Evolutionary conservation across 2,329 filamentous ascomycete species (phyloP).

Genomic region (Monilinia polystroma): DNA sequence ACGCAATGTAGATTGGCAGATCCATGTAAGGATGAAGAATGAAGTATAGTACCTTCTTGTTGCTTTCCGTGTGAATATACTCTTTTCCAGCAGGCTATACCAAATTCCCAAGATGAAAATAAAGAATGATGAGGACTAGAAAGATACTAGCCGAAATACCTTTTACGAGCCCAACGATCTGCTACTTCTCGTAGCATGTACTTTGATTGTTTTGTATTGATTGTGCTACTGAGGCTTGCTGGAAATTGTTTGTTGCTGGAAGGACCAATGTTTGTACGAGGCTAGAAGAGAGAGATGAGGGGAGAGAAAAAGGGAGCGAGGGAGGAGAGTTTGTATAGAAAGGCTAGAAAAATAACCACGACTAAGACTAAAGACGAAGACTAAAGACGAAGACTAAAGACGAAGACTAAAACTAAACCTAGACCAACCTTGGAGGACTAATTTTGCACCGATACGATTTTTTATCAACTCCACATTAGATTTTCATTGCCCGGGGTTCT

Average conservation of each 20-base stretch:
- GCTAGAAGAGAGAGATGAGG: background rate
- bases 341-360: too few relatives aligned
- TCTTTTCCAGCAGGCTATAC: constrained; percentile 14
- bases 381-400: too few relatives aligned
- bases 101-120: constrained; percentile 9
- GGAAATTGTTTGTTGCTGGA: background rate
- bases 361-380: background rate
- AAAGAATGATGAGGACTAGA: constrained; percentile 21
- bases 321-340: too few relatives aligned
- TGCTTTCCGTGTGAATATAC: constrained; percentile 16
- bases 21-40: background rate
- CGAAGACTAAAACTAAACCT: too few relatives aligned
- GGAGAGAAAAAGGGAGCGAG: too few relatives aligned
- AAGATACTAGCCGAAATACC: constrained; percentile 45
- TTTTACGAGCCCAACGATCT: constrained; percentile 49
- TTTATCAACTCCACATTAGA: background rate
- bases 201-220: constrained; percentile 26
- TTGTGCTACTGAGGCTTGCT: constrained; percentile 5
- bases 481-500: too few relatives aligned
- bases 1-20: background rate
- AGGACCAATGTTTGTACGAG: background rate
- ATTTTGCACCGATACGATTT: background rate
- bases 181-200: constrained; percentile 56
- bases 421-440: background rate
- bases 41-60: constrained; percentile 15